A percentile compares a stretch with the other conserved stretches of the same genome.
Conservation (phyloP, 2,329 filamentous ascomycete genomes). For the Fusarium sp. region DNA sequence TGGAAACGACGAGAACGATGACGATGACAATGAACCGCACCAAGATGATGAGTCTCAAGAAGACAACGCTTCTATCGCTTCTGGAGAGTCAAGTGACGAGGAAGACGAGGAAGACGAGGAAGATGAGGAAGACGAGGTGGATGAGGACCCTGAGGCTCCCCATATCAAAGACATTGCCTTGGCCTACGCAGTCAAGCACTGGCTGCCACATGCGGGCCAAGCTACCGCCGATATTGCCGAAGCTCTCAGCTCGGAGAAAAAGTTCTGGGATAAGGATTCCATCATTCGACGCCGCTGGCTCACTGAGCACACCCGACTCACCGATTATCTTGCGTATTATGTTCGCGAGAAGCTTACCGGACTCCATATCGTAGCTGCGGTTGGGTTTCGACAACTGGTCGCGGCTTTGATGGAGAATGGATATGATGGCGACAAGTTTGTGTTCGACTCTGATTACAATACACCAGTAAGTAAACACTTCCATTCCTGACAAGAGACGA, state of each 20-base stretch:
- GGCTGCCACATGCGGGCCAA: constrained; percentile 58
- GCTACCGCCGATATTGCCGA: constrained; percentile 59
- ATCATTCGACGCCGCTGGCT: constrained; percentile 56
- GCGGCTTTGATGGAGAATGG: constrained; percentile 56
- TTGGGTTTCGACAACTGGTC: constrained; percentile 57
- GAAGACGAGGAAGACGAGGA: constrained; percentile 38
- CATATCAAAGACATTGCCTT: constrained; percentile 46
- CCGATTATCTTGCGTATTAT: constrained; percentile 50
- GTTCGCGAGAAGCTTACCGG: constrained; percentile 51
- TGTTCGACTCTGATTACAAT: constrained; percentile 50
- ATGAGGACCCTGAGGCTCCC: constrained; percentile 49
- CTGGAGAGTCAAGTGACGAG: constrained; percentile 7
- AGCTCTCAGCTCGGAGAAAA: constrained; percentile 54
- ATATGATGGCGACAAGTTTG: constrained; percentile 53
- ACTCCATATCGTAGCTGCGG: constrained; percentile 55
- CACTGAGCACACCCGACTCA: constrained; percentile 52
- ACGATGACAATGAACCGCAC: constrained; percentile 12
- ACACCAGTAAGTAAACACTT: constrained; percentile 51
- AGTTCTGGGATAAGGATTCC: constrained; percentile 57
- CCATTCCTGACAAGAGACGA: neutral
- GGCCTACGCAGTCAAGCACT: constrained; percentile 57
- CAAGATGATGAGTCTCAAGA: neutral
- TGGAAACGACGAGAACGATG: constrained; percentile 22
- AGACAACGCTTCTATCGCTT: constrained; percentile 1
- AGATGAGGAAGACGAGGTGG: constrained; percentile 25